Evolutionary conservation across 2,329 filamentous ascomycete genomes (phyloP), one percentile per base, ranked within the genome.

Genomic region (Xylariaceae sp.): DNA sequence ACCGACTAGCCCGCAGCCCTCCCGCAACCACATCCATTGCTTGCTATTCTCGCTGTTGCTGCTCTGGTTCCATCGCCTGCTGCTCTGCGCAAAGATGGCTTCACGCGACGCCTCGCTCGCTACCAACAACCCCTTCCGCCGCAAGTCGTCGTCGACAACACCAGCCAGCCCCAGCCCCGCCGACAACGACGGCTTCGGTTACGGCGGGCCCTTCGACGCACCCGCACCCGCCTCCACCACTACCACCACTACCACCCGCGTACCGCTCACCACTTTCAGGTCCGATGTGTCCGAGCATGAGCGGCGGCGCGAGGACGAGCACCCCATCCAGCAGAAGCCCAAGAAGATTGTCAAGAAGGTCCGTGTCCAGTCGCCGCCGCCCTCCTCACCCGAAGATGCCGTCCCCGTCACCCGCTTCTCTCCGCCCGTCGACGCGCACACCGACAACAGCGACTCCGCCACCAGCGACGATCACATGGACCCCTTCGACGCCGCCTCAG

Each of bases 291-390:
- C 68, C 64, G 31, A 65, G 55, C 36, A 69, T 63, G 58, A 73
- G 67, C 51, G 63, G 38, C 54, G 28, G 16, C 51, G 51, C 33
- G 58, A 58, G 9, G 49, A 62, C 34, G 59, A 77, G 70, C 58
- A 54, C 18, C 45, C 65, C 3, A 48, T 63, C 40, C 62, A 63
- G 45, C 51, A 57, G 41, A 63, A 61, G 48, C 67, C 66, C 9
- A 67, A 66, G 67, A 88, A 79, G 73, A 74, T 82, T 38, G 75
- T 80, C 53, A 87, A 88, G 71, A 87, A 82, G 63, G 86, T 89
- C 54, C 82, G 85, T 63, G 80, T 87, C 9, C 77, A 85, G 64
- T 85, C 82, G 40, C 83, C 83, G 47, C 82, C 82, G 53, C 82
- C 82, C 3, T 77, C 79, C n/a, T 79, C 79, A 12, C 78, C 80